A percentile compares a stretch with the other conserved stretches of the same genome.
Conservation (phyloP, 106 monocot species). For the Apostasia shenzhenica region DNA sequence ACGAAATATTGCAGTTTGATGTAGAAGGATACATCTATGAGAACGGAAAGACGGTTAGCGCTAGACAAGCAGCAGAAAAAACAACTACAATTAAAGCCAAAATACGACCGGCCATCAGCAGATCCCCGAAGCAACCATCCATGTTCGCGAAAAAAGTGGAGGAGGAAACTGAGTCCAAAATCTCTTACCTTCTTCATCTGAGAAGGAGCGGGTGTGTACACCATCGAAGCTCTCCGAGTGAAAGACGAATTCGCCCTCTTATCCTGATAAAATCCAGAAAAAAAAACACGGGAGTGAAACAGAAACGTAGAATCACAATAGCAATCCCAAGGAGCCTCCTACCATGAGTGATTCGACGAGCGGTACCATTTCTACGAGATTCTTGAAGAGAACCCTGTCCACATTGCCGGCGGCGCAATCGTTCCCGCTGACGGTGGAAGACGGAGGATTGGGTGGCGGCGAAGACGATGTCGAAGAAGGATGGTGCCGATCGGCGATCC, state of each 20-base stretch:
- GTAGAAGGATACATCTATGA: too few species aligned
- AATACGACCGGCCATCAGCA: too few species aligned
- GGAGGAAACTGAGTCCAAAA: not conserved
- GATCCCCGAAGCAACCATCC: too few species aligned
- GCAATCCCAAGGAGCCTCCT: too few species aligned
- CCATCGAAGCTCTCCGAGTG: constrained; percentile 37
- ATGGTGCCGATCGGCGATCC: too few species aligned
- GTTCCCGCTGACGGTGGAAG: not conserved
- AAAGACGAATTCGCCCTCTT: constrained; percentile 29
- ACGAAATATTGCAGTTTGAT: too few species aligned
- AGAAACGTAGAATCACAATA: not conserved
- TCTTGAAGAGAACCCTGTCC: constrained; percentile 75
- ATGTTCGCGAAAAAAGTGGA: too few species aligned
- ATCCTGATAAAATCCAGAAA: constrained; percentile 17
- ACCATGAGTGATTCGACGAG: constrained; percentile 98
- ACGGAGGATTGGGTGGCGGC: constrained; percentile 5
- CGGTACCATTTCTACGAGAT: constrained; percentile 95
- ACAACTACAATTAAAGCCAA: too few species aligned
- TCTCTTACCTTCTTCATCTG: constrained; percentile 5
- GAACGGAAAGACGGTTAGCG: too few species aligned
- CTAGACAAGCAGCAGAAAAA: too few species aligned
- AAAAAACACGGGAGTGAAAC: not conserved
- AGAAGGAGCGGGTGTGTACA: constrained; percentile 31
- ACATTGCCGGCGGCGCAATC: constrained; percentile 31
- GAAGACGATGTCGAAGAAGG: not conserved